Conservation (phyloP, 108 stramenopile genomes). For the Cyclotella atomus region DNA sequence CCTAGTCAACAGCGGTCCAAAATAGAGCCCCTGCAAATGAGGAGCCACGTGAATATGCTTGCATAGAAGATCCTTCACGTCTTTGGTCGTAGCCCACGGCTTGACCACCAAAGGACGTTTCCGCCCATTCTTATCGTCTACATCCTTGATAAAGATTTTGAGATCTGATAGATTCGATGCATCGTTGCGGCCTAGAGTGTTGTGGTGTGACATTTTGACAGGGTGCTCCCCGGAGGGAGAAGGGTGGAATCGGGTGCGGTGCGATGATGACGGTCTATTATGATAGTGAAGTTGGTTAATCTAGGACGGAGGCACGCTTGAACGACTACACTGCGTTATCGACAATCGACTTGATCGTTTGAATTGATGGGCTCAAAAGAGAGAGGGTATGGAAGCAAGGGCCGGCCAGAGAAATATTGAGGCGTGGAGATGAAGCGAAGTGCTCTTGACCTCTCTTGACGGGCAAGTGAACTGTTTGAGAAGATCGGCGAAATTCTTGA, state of each 20-base stretch:
- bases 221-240: conserved; percentile 28
- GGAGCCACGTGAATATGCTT: conserved; percentile 72
- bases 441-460: too few relatives aligned
- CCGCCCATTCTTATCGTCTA: conserved; percentile 63
- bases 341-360: too few relatives aligned
- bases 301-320: background rate
- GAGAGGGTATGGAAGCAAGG: too few relatives aligned
- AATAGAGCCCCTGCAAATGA: conserved; percentile 70
- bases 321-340: background rate
- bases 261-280: background rate
- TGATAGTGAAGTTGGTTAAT: too few relatives aligned
- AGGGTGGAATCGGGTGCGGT: background rate
- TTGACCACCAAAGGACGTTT: conserved; percentile 76
- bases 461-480: too few relatives aligned
- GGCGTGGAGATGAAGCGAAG: too few relatives aligned
- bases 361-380: too few relatives aligned
- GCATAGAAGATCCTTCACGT: conserved; percentile 80
- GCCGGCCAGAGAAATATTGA: too few relatives aligned
- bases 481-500: too few relatives aligned
- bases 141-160: conserved; percentile 82
- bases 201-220: conserved; percentile 8
- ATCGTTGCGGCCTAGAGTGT: conserved; percentile 9
- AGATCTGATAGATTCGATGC: conserved; percentile 52
- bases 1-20: conserved; percentile 71
- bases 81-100: conserved; percentile 87